A percentile compares a stretch with the other conserved stretches of the same genome.
phyloP scores from a whole-genome alignment of 2,329 filamentous ascomycete genomes.

The Fusarium nodosum region DNA sequence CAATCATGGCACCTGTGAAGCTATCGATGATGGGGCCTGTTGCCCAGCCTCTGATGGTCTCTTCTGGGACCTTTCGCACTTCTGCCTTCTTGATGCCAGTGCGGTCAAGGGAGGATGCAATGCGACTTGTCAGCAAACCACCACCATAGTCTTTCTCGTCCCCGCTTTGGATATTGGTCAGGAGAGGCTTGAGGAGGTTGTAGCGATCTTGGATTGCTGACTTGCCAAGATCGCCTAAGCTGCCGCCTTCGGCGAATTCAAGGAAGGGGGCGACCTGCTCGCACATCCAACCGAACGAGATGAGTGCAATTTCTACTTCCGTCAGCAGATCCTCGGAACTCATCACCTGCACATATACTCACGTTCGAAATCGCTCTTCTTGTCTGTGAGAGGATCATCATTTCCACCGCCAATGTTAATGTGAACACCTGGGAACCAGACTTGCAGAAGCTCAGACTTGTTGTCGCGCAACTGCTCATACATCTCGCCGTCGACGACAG shows the following conservation, averaged over 20 bases:
- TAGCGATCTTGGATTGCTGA: slow-evolving; percentile 41
- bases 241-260: slow-evolving; percentile 28
- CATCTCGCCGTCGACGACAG: slow-evolving; percentile 42
- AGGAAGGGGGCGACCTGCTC: slow-evolving; percentile 45
- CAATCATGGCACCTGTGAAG: slow-evolving; percentile 42
- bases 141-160: slow-evolving; percentile 40
- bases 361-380: slow-evolving; percentile 48
- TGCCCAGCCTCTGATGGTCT: slow-evolving; percentile 43
- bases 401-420: slow-evolving; percentile 48
- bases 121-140: slow-evolving; percentile 26
- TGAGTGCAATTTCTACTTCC: slow-evolving; percentile 44
- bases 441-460: slow-evolving; percentile 43
- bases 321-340: slow-evolving; percentile 7
- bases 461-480: slow-evolving; percentile 27
- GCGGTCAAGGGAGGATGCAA: slow-evolving; percentile 26
- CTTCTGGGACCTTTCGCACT: slow-evolving; percentile 30
- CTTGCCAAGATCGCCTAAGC: slow-evolving; percentile 30
- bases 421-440: slow-evolving; percentile 50
- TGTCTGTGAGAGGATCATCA: slow-evolving; percentile 37
- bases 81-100: slow-evolving; percentile 37
- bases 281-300: slow-evolving; percentile 49
- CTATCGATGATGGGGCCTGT: slow-evolving; percentile 47
- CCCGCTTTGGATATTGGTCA: slow-evolving; percentile 31
- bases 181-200: slow-evolving; percentile 42
- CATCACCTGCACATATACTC: neutral